Conservation (phyloP, 805 yeast species). For the Candida dendrica region DNA sequence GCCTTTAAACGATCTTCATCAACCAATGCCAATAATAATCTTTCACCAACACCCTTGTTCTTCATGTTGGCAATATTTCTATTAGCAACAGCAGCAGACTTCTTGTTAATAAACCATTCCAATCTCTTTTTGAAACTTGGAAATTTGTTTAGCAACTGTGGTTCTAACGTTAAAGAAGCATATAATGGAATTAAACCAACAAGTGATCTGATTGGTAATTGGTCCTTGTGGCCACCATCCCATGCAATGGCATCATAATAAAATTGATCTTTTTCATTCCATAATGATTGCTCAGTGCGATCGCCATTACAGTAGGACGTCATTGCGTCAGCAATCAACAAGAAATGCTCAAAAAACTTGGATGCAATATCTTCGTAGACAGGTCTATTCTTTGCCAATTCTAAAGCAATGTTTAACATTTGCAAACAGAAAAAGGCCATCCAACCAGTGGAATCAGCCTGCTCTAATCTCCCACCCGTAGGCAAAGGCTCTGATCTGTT, state of each 20-base stretch:
- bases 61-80: constrained; percentile 84
- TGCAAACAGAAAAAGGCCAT: constrained; percentile 89
- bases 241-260: constrained; percentile 87
- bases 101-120: constrained; percentile 74
- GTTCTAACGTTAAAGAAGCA: constrained; percentile 84
- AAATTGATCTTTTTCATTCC: constrained; percentile 87
- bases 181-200: constrained; percentile 90
- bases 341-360: constrained; percentile 87
- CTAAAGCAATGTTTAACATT: constrained; percentile 89
- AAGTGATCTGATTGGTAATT: constrained; percentile 78
- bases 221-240: constrained; percentile 59
- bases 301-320: constrained; percentile 45
- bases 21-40: constrained; percentile 73
- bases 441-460: constrained; percentile 97
- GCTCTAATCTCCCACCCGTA: constrained; percentile 84
- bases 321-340: constrained; percentile 91
- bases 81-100: constrained; percentile 57
- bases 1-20: constrained; percentile 70
- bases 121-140: constrained; percentile 79
- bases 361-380: constrained; percentile 92
- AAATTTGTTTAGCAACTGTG: constrained; percentile 67
- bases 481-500: constrained; percentile 91
- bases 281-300: constrained; percentile 53
- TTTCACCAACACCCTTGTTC: constrained; percentile 69
- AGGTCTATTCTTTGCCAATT: constrained; percentile 75